phyloP scores from a whole-genome alignment of 345 rosid genomes.

The Hypericum androsaemum region DNA sequence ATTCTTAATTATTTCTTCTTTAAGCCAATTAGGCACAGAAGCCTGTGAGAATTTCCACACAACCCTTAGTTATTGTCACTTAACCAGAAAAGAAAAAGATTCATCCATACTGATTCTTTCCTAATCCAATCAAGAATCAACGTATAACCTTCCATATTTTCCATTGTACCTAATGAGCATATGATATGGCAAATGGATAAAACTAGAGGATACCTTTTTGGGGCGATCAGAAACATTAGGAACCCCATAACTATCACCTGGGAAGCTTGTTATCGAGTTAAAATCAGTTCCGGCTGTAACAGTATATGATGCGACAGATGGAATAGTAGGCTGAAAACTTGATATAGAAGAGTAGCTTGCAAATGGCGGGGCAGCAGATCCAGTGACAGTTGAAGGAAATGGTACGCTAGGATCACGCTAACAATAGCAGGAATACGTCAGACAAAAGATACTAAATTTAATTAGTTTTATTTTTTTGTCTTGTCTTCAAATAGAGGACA shows the following conservation, averaged over 20 bases:
- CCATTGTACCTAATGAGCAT: no score
- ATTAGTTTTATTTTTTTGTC: no score
- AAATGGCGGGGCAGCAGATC: slow-evolving; percentile 53
- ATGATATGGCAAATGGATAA: not conserved
- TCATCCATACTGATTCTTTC: no score
- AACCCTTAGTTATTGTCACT: slow-evolving; percentile 1
- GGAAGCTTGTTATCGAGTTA: slow-evolving; percentile 52
- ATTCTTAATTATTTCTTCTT: slow-evolving; percentile 83
- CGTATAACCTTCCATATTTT: no score
- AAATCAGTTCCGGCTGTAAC: slow-evolving; percentile 44
- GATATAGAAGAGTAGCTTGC: slow-evolving; percentile 51
- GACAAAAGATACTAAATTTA: slow-evolving; percentile 6
- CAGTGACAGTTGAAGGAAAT: slow-evolving; percentile 45
- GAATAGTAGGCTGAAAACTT: slow-evolving; percentile 43
- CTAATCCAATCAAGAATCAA: no score
- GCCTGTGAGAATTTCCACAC: slow-evolving; percentile 38
- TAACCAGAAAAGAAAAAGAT: slow-evolving; percentile 5
- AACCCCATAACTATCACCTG: slow-evolving; percentile 68
- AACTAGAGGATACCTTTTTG: slow-evolving; percentile 46
- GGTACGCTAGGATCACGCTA: slow-evolving; percentile 57
- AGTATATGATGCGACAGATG: slow-evolving; percentile 42
- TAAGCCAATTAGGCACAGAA: slow-evolving; percentile 93
- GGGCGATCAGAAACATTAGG: slow-evolving; percentile 61
- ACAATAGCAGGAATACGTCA: slow-evolving; percentile 19
- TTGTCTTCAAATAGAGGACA: no score